A percentile compares a stretch with the other conserved stretches of the same genome.
These are phyloP conservation scores for Backusella westeae DNA, from an alignment of 192 early-diverging fungal species.

Conservation along the genomic window DNA sequence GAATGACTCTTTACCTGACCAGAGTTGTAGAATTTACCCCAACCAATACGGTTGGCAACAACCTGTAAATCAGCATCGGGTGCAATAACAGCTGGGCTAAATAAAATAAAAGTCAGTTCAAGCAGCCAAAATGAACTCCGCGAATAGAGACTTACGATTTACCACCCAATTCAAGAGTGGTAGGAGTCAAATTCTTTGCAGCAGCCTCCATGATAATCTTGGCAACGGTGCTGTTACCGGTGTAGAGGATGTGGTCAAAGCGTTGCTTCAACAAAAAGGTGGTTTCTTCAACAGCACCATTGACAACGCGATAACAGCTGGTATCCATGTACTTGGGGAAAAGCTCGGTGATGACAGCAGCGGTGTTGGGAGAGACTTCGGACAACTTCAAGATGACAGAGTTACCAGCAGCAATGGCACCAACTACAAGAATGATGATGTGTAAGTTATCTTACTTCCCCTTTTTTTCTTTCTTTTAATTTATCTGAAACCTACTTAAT, in stretches of 20 bases:
- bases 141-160: constrained; percentile 53
- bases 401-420: constrained; percentile 94
- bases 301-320: constrained; percentile 64
- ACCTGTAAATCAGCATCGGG: constrained; percentile 61
- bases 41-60: constrained; percentile 71
- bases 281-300: constrained; percentile 76
- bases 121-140: neutral
- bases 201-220: constrained; percentile 83
- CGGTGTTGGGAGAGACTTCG: constrained; percentile 72
- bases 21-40: constrained; percentile 81
- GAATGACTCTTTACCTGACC: constrained; percentile 62
- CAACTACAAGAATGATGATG: constrained; percentile 48
- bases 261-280: constrained; percentile 68
- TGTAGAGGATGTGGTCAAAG: constrained; percentile 95
- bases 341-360: constrained; percentile 61
- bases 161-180: constrained; percentile 92
- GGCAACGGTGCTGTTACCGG: constrained; percentile 79
- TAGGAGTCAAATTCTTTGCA: constrained; percentile 81
- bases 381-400: constrained; percentile 78
- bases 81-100: constrained; percentile 65
- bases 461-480: neutral
- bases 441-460: neutral
- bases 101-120: neutral
- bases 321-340: constrained; percentile 79
- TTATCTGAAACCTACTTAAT: constrained; percentile 8